Evolutionary conservation across 2,329 filamentous ascomycete genomes (phyloP), one percentile per base, ranked within the genome.

Genomic region (Xylariaceae sp.): DNA sequence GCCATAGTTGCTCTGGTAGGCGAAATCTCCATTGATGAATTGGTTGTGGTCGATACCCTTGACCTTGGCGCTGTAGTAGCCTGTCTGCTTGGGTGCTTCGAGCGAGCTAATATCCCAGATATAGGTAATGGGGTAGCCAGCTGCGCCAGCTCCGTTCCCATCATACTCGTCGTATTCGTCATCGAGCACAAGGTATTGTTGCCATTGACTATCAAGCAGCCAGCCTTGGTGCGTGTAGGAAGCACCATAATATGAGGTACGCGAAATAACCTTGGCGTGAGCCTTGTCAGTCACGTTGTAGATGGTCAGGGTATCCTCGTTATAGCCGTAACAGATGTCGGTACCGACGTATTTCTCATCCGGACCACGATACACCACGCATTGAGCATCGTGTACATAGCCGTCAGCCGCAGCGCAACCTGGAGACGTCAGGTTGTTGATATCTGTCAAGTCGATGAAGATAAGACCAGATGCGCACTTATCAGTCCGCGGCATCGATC

Each of bases 371-470:
- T 81, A 82, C 54, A 78, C 75, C 32, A 85, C 70, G 65, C 82
- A 85, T 67, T 85, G 81, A 2, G 82, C 82, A 60, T 85, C 82
- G 66, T 85, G 82, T 11, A 84, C 81, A 64, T 85, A 85, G 30
- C 81, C 81, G 64, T 84, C 82, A 15, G 74, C 63, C 16, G 75
- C 73, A 6, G 78, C 78, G 62, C 81, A 85, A 36, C 82, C 82
- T 6, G 80, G 77, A 18, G 72, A 76, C 11, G 72, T 77, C 4
- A 81, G 79, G 53, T 81, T 82, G 6, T 75, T 68, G 10, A 80
- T 74, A 58, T 84, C 76, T 3, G 73, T 73, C 24, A 85, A 73
- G 65, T 85, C 79, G 59, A 85, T 80, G 72, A 83, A 83, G 69
- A 82, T 82, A 44, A 85, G 72, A 8, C 82, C 82, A 7, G 77